Base-by-base conservation (phyloP, 148 eudicot genomes). In the Spergularia marina region DNA sequence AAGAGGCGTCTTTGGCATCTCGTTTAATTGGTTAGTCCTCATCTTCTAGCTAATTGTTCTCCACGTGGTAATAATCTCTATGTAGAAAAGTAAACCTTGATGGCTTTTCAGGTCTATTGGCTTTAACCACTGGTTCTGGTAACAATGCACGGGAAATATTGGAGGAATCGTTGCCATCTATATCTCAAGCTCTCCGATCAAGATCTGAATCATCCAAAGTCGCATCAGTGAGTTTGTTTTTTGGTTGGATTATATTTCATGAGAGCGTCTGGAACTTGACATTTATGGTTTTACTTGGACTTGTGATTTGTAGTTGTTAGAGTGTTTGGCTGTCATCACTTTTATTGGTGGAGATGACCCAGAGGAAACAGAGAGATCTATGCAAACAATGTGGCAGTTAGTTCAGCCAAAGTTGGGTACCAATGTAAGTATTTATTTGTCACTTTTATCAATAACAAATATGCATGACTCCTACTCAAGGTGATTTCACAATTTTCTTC, bases 361-460 rank as follows among this genome's bases (percentile, higher is more conserved):
- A 3, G 94, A 88, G 79, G 92, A 90, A 77, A 92, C 92, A 9
- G 91, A 95, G 62, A 83, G 75, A 76, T 77, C 92, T 25, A 90
- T 95, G 99, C 96, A 92, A 80, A 74, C 87, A 49, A 89, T 92
- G 96, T 95, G 96, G 97, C 94, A 95, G 84, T 90, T 95, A 76
- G 91, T 88, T 79, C 89, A 87, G 72, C 96, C 96, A 44, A 95
- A 95, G 84, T 71, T 89, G 79, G 90, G 89, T 70, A 57, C 89
- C 73, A 95, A 95, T 83, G 99, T 95, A 87, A 49, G 97, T 74
- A 2, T 61, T 5, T n/a, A 25, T 49, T 14, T 30, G 39, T 39
- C 4, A n/a, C 44, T 53, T 53, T 23, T 16, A 44, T 44, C 49
- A 3, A 0, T 44, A 9, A 44, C 10, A 44, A 44, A 44, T 9